Evolutionary conservation across 345 rosid species (phyloP).

Genomic region (Viola odorata): DNA sequence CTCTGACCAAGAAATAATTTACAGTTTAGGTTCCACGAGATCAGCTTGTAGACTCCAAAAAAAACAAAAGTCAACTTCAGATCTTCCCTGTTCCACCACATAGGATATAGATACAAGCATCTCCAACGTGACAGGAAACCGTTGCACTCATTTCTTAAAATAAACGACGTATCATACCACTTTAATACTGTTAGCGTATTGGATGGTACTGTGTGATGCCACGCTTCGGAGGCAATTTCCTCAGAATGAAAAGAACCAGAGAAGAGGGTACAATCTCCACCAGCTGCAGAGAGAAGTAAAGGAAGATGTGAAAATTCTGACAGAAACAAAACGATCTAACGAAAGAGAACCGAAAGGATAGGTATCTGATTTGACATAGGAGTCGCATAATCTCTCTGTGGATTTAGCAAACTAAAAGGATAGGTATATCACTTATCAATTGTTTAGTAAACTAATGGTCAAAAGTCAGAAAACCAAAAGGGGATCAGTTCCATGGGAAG

Average conservation of each 20-base stretch:
- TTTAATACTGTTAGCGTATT: conserved; percentile 41
- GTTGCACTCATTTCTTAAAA: conserved; percentile 2
- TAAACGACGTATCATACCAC: neutral
- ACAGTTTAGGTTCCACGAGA: conserved; percentile 7
- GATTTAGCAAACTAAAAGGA: neutral
- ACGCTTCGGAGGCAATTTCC: conserved; percentile 92
- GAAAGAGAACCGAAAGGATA: neutral
- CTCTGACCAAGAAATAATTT: neutral
- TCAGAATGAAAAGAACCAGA: conserved; percentile 76
- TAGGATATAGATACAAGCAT: neutral
- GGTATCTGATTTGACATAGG: neutral
- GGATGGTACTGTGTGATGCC: conserved; percentile 77
- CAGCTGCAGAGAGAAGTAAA: conserved; percentile 44
- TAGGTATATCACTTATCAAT: neutral
- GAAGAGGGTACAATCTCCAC: conserved; percentile 87
- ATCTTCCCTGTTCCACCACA: neutral
- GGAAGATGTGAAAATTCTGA: neutral
- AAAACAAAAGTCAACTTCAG: neutral
- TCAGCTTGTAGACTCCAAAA: conserved; percentile 9
- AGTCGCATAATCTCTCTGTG: neutral
- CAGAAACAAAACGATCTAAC: neutral
- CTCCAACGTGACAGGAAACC: conserved; percentile 1
- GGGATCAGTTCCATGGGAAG: neutral
- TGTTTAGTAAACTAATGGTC: neutral
- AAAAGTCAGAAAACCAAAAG: neutral